Conservation (phyloP, 2,329 filamentous ascomycete species). For the Botrytis fabae region DNA sequence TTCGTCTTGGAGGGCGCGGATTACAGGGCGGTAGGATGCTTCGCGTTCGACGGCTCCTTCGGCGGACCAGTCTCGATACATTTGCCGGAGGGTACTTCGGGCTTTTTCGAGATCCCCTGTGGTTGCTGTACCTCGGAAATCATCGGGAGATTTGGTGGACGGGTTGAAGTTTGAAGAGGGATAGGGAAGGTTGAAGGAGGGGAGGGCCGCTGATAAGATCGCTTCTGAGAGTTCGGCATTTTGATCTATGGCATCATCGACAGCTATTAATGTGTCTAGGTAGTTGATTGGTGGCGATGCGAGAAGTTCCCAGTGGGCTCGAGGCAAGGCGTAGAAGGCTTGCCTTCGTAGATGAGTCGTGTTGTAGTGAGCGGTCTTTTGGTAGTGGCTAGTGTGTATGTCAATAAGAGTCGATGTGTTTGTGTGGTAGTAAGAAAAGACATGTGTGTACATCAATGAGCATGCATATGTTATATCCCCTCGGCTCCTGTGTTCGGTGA, state of each 20-base stretch:
- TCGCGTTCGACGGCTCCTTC: constrained; percentile 73
- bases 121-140: constrained; percentile 72
- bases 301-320: constrained; percentile 79
- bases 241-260: constrained; percentile 84
- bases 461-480: background rate
- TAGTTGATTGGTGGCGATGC: constrained; percentile 80
- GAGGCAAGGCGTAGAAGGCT: constrained; percentile 88
- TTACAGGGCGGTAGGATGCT: constrained; percentile 74
- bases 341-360: constrained; percentile 87
- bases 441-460: constrained; percentile 7
- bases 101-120: constrained; percentile 83
- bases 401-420: background rate
- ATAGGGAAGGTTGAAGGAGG: constrained; percentile 58
- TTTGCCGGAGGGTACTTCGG: constrained; percentile 85
- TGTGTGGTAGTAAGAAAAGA: background rate
- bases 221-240: constrained; percentile 81
- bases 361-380: constrained; percentile 81
- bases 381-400: constrained; percentile 68
- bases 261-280: constrained; percentile 71
- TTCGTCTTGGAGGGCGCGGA: constrained; percentile 61
- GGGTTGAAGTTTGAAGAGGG: constrained; percentile 10
- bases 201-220: constrained; percentile 70
- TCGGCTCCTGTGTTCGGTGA: background rate
- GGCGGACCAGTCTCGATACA: constrained; percentile 91
- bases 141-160: constrained; percentile 39